Conservation (phyloP, 257 asterid genomes). For the Perilla frutescens region DNA sequence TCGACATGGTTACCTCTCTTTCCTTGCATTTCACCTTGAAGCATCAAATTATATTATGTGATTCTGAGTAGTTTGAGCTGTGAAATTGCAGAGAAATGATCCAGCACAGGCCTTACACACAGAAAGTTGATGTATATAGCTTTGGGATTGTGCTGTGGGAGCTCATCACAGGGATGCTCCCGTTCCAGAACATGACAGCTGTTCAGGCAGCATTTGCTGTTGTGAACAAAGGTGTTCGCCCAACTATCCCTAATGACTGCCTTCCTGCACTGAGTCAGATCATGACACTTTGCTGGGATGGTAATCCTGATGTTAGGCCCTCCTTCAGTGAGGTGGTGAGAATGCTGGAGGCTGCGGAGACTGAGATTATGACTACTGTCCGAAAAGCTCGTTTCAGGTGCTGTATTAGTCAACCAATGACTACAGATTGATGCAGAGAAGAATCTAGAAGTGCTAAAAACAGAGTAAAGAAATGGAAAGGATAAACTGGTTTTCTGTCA, state of each 20-base stretch:
- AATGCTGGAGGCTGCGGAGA: constrained; percentile 95
- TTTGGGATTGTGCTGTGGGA: constrained; percentile 99
- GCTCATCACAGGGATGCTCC: constrained; percentile 95
- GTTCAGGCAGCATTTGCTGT: constrained; percentile 99
- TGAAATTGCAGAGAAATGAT: constrained; percentile 89
- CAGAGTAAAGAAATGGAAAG: constrained; percentile 41
- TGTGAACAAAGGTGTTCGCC: constrained; percentile 94
- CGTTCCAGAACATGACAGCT: constrained; percentile 96
- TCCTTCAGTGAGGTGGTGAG: constrained; percentile 81
- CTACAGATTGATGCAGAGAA: constrained; percentile 61
- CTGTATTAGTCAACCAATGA: constrained; percentile 91
- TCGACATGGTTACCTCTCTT: not conserved
- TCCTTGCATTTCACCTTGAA: too few relatives aligned
- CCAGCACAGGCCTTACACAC: constrained; percentile 96
- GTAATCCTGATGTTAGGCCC: constrained; percentile 83
- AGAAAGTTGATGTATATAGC: constrained; percentile 95
- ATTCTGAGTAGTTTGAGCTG: constrained; percentile 34
- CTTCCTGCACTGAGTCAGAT: constrained; percentile 79
- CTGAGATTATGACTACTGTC: constrained; percentile 81
- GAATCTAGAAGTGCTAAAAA: constrained; percentile 14
- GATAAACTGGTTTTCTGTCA: constrained; percentile 45
- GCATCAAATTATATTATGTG: not conserved
- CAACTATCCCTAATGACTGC: constrained; percentile 77
- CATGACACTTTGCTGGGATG: constrained; percentile 96
- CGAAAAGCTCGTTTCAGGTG: constrained; percentile 99